Percentiles rank a stretch among this genome's conserved stretches.
Conservation (phyloP, 345 rosid genomes). For the Dimocarpus longan region DNA sequence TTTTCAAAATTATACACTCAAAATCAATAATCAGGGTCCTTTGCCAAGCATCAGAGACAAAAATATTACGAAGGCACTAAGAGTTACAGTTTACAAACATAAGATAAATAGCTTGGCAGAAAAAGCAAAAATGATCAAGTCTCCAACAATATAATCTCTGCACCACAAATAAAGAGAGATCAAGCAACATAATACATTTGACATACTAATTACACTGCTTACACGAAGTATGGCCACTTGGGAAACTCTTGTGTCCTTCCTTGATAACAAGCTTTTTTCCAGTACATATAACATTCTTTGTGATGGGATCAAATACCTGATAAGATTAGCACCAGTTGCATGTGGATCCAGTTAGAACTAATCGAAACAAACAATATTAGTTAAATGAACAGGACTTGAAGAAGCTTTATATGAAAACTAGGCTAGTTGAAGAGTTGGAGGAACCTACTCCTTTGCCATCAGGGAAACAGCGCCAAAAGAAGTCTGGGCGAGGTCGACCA, state of each 20-base stretch:
- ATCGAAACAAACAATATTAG: slow-evolving; percentile 1
- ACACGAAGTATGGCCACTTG: slow-evolving; percentile 97
- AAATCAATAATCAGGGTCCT: not conserved
- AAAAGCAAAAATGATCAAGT: slow-evolving; percentile 1
- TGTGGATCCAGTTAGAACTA: slow-evolving; percentile 17
- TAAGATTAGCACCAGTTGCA: slow-evolving; percentile 20
- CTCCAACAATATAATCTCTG: not conserved
- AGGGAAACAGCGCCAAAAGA: slow-evolving; percentile 98
- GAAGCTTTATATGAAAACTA: not conserved
- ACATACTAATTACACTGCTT: slow-evolving; percentile 33
- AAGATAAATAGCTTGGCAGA: not conserved
- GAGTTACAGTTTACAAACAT: not conserved
- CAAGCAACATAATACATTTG: not conserved
- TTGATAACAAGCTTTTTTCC: slow-evolving; percentile 69
- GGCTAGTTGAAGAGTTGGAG: slow-evolving; percentile 2
- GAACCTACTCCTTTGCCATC: slow-evolving; percentile 75
- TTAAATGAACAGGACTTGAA: slow-evolving; percentile 5
- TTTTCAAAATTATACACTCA: not conserved
- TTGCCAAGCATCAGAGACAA: not conserved
- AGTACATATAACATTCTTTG: slow-evolving; percentile 67
- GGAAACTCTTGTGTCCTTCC: slow-evolving; percentile 97
- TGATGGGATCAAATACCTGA: slow-evolving; percentile 64
- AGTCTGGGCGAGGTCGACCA: slow-evolving; percentile 95
- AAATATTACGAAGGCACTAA: not conserved
- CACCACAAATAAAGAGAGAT: slow-evolving; percentile 13